Evolutionary conservation across 371 early-diverging fungal species (phyloP).

Genomic region (Haplosporangium sp.): DNA sequence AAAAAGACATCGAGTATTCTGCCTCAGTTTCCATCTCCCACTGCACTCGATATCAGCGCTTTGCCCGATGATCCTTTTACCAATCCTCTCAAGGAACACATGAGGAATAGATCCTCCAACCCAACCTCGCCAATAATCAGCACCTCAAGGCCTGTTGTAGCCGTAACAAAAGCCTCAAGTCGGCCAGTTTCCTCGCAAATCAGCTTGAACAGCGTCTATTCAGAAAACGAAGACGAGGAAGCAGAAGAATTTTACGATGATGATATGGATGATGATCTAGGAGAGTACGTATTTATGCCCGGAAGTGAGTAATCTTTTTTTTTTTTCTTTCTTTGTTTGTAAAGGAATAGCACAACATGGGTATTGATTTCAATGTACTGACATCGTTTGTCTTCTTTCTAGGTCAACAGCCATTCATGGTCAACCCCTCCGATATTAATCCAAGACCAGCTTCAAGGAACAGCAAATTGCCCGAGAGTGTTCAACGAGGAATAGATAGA

Average conservation of each 20-base stretch:
- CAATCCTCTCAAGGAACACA: not conserved
- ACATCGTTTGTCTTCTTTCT: not conserved
- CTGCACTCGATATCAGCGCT: conserved; percentile 19
- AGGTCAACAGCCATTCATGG: conserved; percentile 26
- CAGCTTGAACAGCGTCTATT: no score
- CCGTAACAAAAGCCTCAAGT: conserved; percentile 13
- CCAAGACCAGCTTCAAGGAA: conserved; percentile 16
- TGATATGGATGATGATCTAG: conserved; percentile 5
- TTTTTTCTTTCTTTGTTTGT: not conserved
- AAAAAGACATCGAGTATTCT: conserved; percentile 21
- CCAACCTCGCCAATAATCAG: conserved; percentile 12
- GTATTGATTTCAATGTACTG: no score
- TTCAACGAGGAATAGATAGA: conserved; percentile 20
- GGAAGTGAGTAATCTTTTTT: not conserved
- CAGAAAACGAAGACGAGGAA: not conserved
- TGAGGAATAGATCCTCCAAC: conserved; percentile 2
- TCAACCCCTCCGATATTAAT: conserved; percentile 26
- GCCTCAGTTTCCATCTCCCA: conserved; percentile 20
- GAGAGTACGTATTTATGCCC: not conserved
- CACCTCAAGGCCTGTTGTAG: conserved; percentile 13
- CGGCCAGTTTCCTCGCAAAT: conserved; percentile 4
- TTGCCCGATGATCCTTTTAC: conserved; percentile 13
- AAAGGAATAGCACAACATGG: not conserved
- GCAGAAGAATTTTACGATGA: conserved; percentile 1
- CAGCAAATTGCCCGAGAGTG: conserved; percentile 19